Base-by-base conservation (phyloP, 2,329 filamentous ascomycete species). In the Exutisphaerella laricina region DNA sequence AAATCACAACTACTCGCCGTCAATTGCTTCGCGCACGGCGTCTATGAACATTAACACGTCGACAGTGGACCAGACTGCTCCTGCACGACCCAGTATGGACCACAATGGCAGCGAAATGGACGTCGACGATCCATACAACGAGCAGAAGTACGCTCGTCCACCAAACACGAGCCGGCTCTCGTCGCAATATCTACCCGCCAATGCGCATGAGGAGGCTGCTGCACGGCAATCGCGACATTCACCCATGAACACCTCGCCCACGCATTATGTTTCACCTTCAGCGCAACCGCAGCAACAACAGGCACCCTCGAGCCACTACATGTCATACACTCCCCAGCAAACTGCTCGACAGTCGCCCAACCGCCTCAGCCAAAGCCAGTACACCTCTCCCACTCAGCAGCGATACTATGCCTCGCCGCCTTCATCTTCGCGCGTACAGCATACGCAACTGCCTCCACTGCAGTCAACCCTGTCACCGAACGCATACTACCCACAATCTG, bases 201-300 rank as follows among this genome's bases (percentile, higher is more conserved):
- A 61, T 29, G 14, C 48, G 32, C 33, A 35, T 2, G 50, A 58
- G 13, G 56, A 57, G 21, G 82, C 90, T 60, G 81, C 85, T 46
- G 92, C 88, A 31, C 76, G 86, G 38, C 86, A 88, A 46, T 86
- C 94, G 65, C 81, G 89, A 62, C 97, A 97, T 69, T 97, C 90
- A 34, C 92, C 90, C 51, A 96, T 96, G 89, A 90, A 95, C 64
- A 72, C 94, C 48, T 88, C 88, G 48, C 86, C 88, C 29, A 80
- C 83, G 23, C 84, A 85, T 43, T 77, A 79, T 62, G 75, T 70
- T 35, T 55, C 59, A 69, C 85, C 72, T 63, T 78, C 72, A 49
- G 79, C 70, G 60, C 72, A 70, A 50, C 63, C 52, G 29, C 62
- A 53, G 33, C 48, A 43, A 33, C 36, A 41, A 20, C n/a, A n/a